phyloP scores from a whole-genome alignment of 805 yeast genomes.

The Yarrowia keelungensis region DNA sequence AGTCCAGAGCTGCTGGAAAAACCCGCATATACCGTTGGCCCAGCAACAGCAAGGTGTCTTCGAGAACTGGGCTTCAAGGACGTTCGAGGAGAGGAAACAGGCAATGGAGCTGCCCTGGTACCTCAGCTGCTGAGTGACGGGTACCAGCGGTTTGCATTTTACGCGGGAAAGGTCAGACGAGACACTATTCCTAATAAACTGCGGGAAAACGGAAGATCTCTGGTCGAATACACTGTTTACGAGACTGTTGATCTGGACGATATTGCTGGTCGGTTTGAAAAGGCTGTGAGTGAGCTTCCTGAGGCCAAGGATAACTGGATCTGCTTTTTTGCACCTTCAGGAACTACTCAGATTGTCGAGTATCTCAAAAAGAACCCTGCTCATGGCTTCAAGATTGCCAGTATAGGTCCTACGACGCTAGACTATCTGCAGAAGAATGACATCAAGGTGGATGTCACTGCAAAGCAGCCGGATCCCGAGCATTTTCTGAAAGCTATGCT shows the following conservation, averaged over 20 bases:
- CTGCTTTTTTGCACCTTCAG: constrained; percentile 91
- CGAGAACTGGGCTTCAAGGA: constrained; percentile 66
- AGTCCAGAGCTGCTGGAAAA: constrained; percentile 39
- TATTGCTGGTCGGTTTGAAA: constrained; percentile 51
- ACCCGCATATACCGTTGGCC: constrained; percentile 87
- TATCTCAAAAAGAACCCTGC: constrained; percentile 49
- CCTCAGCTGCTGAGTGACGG: constrained; percentile 45
- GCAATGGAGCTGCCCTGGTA: constrained; percentile 77
- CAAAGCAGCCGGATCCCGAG: constrained; percentile 74
- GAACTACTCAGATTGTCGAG: constrained; percentile 68
- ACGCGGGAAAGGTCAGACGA: constrained; percentile 85
- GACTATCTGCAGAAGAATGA: constrained; percentile 63
- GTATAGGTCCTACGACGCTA: constrained; percentile 90
- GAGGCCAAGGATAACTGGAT: constrained; percentile 60
- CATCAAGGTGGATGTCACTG: constrained; percentile 66
- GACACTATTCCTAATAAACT: constrained; percentile 79
- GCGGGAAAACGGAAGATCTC: constrained; percentile 52
- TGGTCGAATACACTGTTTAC: constrained; percentile 72
- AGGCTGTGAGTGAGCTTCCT: constrained; percentile 23
- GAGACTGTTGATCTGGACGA: constrained; percentile 63
- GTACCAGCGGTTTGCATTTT: constrained; percentile 56
- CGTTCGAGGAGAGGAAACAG: constrained; percentile 80
- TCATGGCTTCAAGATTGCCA: constrained; percentile 60
- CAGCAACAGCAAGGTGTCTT: constrained; percentile 75
- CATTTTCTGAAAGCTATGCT: constrained; percentile 57